phyloP scores from a whole-genome alignment of 208 protist species.

The Borovskyia barvae region DNA sequence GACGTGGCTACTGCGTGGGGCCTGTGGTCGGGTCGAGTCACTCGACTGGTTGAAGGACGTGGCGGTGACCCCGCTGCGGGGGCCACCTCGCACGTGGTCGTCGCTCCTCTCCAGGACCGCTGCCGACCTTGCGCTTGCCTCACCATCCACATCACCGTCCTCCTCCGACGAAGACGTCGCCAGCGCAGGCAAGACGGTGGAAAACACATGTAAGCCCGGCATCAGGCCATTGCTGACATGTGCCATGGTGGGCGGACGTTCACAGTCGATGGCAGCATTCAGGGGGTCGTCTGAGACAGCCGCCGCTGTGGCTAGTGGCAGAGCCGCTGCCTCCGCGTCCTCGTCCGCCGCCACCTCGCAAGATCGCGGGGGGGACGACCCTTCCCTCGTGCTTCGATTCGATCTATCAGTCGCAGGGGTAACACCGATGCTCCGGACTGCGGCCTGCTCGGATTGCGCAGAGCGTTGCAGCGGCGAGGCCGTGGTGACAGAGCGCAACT shows the following conservation, averaged over 20 bases:
- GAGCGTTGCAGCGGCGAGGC: neutral
- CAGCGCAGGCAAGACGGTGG: neutral
- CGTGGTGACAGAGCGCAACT: neutral
- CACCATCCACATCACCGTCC: neutral
- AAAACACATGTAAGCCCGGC: neutral
- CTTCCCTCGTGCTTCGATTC: no score
- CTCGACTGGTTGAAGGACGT: neutral
- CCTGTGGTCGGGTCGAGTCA: constrained; percentile 13
- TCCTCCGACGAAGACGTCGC: neutral
- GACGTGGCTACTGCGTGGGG: constrained; percentile 19
- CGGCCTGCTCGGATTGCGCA: neutral
- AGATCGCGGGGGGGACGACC: no score
- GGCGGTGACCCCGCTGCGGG: neutral
- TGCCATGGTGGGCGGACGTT: constrained; percentile 25
- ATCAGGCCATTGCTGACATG: constrained; percentile 18
- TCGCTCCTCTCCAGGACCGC: neutral
- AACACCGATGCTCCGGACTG: neutral
- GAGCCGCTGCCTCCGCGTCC: neutral
- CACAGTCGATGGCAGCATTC: neutral
- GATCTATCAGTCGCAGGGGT: no score
- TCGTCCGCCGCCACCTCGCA: neutral
- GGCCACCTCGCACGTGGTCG: neutral
- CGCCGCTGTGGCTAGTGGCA: neutral
- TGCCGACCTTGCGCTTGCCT: neutral
- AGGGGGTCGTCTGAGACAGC: neutral